Evolutionary conservation across 106 monocot species (phyloP), one percentile per base, ranked within the genome.

Genomic region (Posidonia australis): DNA sequence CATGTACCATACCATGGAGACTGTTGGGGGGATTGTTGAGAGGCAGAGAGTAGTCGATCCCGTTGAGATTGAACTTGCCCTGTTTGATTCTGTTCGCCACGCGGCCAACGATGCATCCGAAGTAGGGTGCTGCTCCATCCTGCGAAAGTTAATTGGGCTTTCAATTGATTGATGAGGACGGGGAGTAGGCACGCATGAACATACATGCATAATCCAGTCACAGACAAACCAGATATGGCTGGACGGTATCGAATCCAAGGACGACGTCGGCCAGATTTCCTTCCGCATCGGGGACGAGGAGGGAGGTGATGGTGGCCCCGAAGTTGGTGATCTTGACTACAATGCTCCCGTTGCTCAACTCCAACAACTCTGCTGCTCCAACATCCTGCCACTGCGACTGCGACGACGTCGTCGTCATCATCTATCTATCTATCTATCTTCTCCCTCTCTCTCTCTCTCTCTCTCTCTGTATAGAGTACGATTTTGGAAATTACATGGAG

Each of bases 251-350:
- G 67, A 89, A 89, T 29, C 89, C 89, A 21, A 89, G 85, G n/a
- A 89, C 89, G 58, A 89, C 89, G 53, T 89, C 89, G 0, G 80
- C 85, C n/a, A 76, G 46, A 53, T 76, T 78, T 41, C 85, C 93
- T 24, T 77, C 31, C 24, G 83, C 74, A 67, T 93, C 93, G 5
- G 89, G 93, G 66, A 89, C 86, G 61, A 86, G 66, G 51, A 93
- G 81, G 23, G 93, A 89, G 46, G 74, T 79, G 79, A 93, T 72
- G 70, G 89, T 76, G 54, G 89, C 93, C 31, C 93, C 93, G 23
- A 68, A 86, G 70, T 85, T 86, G 66, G 74, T 81, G 17, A 93
- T 23, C 61, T 77, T 89, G 31, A 70, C 79, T 0, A 74, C 75
- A 29, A 93, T 79, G 14, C 30, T 71, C 25, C 89, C 93, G 46